These are phyloP conservation scores for Ceratobasidium sp. DNA, from an alignment of 1,284 basidiomycete genomes.

Conservation along the genomic window DNA sequence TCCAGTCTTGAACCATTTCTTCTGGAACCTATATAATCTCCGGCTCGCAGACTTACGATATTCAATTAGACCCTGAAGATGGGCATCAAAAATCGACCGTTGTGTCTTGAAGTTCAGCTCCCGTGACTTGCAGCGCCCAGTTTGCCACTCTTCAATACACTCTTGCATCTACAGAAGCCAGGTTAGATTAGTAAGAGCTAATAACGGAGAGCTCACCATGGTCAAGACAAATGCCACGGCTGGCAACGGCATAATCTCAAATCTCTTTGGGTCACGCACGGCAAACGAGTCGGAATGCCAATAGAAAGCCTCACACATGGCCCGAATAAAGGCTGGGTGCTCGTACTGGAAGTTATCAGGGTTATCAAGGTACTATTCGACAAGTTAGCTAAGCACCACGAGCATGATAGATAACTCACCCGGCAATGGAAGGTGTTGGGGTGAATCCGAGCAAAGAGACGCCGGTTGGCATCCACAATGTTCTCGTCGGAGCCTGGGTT, in stretches of 20 bases:
- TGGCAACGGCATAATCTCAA: not conserved
- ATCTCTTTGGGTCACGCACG: not conserved
- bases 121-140: not conserved
- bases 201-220: not conserved
- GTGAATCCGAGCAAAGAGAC: not conserved
- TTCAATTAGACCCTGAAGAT: not conserved
- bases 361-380: not conserved
- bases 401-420: not conserved
- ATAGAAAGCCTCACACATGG: not conserved
- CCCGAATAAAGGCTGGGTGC: not conserved
- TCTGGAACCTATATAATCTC: not conserved
- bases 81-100: conserved; percentile 1
- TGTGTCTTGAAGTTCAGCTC: not conserved
- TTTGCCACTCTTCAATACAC: not conserved
- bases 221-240: conserved; percentile 1
- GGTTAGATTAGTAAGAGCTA: not conserved
- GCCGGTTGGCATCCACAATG: too few species aligned
- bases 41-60: not conserved
- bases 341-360: not conserved
- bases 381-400: not conserved
- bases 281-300: not conserved
- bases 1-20: not conserved
- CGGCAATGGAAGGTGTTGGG: conserved; percentile 2
- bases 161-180: not conserved
- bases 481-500: too few species aligned